phyloP scores from a whole-genome alignment of 2,329 filamentous ascomycete species.

The Ophiobolus disseminans region DNA sequence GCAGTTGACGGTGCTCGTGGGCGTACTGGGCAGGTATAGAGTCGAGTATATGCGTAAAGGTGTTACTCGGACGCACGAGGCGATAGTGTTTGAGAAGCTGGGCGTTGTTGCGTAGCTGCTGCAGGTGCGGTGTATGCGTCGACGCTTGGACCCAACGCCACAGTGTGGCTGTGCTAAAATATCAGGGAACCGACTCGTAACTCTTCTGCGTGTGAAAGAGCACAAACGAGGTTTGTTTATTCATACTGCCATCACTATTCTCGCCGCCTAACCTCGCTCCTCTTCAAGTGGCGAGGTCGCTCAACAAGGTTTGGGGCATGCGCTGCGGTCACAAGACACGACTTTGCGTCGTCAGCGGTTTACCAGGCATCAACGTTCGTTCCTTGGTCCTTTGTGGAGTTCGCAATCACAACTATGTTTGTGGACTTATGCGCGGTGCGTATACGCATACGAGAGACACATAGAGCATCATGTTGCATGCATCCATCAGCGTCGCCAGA shows the following conservation, averaged over 20 bases:
- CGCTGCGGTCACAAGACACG: conserved; percentile 34
- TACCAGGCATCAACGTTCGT: conserved; percentile 43
- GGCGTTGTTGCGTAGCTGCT: conserved; percentile 25
- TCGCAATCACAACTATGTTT: no score
- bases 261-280: no score
- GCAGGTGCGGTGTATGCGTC: conserved; percentile 19
- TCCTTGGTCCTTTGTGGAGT: no score
- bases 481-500: no score
- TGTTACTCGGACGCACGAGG: conserved; percentile 23
- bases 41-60: conserved; percentile 8
- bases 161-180: conserved; percentile 2
- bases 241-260: no score
- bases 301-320: conserved; percentile 22
- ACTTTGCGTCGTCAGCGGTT: conserved; percentile 44
- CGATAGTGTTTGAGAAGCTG: conserved; percentile 27
- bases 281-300: background rate
- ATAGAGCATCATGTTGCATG: no score
- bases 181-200: no score
- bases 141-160: conserved; percentile 22
- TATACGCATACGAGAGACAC: no score
- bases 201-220: no score
- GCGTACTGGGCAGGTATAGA: conserved; percentile 5
- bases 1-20: conserved; percentile 7
- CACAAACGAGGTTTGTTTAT: no score
- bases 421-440: no score